Conservation (phyloP, 352 stramenopile species). For the Phytophthora sojae region DNA sequence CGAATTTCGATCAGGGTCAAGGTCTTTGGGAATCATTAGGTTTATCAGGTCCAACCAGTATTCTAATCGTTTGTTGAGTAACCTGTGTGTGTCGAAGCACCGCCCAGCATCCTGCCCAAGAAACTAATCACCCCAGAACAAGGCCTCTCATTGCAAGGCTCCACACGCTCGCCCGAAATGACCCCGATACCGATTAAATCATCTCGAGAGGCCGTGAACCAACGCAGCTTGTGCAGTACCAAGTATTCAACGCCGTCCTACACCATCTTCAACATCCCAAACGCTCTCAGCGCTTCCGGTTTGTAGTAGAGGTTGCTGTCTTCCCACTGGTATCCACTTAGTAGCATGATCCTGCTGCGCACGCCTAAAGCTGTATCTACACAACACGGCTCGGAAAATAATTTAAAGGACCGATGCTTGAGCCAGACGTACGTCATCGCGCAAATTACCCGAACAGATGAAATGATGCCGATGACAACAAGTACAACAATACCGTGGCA, state of each 20-base stretch:
- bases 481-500: constrained; percentile 21
- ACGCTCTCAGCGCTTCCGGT: constrained; percentile 13
- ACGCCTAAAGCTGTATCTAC: constrained; percentile 21
- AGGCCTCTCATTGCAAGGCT: constrained; percentile 14
- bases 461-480: constrained; percentile 24
- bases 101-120: constrained; percentile 8
- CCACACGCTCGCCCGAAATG: constrained; percentile 20
- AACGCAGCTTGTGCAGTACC: constrained; percentile 23
- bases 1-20: too few species aligned
- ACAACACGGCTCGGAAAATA: constrained; percentile 24
- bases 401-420: constrained; percentile 18
- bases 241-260: constrained; percentile 21
- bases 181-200: constrained; percentile 22
- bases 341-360: constrained; percentile 19
- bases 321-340: constrained; percentile 15
- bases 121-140: constrained; percentile 14
- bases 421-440: constrained; percentile 13
- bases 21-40: background rate
- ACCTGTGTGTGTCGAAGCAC: background rate
- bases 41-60: constrained; percentile 4
- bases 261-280: constrained; percentile 22
- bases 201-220: constrained; percentile 19
- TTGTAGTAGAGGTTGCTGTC: constrained; percentile 24
- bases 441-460: constrained; percentile 1
- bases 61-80: background rate